phyloP scores from a whole-genome alignment of 345 rosid species.

The Leavenworthia alabamica region DNA sequence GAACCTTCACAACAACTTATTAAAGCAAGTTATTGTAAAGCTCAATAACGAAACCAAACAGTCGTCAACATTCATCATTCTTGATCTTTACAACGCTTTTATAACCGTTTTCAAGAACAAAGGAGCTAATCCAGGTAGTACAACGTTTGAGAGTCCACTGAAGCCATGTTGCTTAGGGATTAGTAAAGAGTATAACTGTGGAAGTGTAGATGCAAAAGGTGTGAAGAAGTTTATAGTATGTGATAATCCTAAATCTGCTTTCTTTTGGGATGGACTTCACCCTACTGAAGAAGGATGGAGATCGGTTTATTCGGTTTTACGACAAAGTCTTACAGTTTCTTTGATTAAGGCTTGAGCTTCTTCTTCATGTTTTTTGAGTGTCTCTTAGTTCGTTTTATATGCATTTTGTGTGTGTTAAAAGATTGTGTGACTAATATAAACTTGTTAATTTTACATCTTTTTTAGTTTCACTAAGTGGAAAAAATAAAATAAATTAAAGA shows the following conservation, averaged over 20 bases:
- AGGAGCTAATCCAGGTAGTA: constrained; percentile 33
- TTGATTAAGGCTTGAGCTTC: constrained; percentile 22
- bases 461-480: neutral
- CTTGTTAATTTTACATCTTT: neutral
- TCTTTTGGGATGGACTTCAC: constrained; percentile 58
- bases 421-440: constrained; percentile 17
- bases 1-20: constrained; percentile 45
- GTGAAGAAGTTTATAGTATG: constrained; percentile 41
- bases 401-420: neutral
- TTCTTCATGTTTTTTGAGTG: constrained; percentile 4
- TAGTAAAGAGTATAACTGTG: constrained; percentile 35
- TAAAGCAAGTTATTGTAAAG: constrained; percentile 43
- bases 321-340: constrained; percentile 27
- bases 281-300: constrained; percentile 60
- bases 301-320: constrained; percentile 38
- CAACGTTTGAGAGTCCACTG: constrained; percentile 44
- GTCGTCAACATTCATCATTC: constrained; percentile 35
- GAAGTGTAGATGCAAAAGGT: constrained; percentile 40
- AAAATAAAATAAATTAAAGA: neutral
- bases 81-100: constrained; percentile 64
- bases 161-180: constrained; percentile 53
- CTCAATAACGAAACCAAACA: constrained; percentile 37
- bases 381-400: constrained; percentile 22
- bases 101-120: constrained; percentile 41
- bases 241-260: constrained; percentile 35